Evolutionary conservation across 768 basidiomycete species (phyloP).

Genomic region (Boletales sp.): DNA sequence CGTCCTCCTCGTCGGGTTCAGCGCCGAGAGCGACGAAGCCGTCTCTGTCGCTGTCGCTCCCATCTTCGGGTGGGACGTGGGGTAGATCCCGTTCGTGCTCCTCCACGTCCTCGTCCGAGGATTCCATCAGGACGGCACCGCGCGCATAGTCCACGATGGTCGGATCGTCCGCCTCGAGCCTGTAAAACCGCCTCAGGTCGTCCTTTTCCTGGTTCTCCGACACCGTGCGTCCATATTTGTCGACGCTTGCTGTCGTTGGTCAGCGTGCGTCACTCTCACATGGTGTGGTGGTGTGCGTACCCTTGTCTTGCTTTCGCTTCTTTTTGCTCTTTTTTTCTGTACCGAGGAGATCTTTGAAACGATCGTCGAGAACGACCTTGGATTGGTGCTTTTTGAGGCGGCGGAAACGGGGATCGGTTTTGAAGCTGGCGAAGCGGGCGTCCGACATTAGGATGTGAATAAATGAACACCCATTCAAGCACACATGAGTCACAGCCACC

Average conservation of each 20-base stretch:
- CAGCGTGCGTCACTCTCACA: not conserved
- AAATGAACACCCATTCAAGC: too few relatives aligned
- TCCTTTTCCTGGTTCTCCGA: slow-evolving; percentile 70
- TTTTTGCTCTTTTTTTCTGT: slow-evolving; percentile 40
- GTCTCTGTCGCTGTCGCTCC: slow-evolving; percentile 43
- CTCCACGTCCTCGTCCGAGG: slow-evolving; percentile 66
- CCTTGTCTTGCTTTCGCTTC: slow-evolving; percentile 30
- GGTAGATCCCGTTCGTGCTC: not conserved
- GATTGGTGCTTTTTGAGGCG: slow-evolving; percentile 72
- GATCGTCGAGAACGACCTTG: slow-evolving; percentile 87
- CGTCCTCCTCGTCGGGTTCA: slow-evolving; percentile 36
- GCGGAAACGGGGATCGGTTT: slow-evolving; percentile 91
- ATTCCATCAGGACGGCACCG: slow-evolving; percentile 83
- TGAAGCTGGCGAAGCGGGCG: slow-evolving; percentile 82
- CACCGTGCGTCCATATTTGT: slow-evolving; percentile 84
- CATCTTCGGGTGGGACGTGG: slow-evolving; percentile 25
- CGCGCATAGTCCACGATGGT: slow-evolving; percentile 78
- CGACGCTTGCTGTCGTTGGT: slow-evolving; percentile 52
- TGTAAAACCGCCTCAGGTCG: slow-evolving; percentile 77
- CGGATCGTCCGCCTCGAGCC: slow-evolving; percentile 45
- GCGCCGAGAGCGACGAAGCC: slow-evolving; percentile 51
- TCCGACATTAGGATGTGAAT: slow-evolving; percentile 53
- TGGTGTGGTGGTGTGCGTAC: slow-evolving; percentile 7
- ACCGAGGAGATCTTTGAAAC: slow-evolving; percentile 80
- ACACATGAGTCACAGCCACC: too few relatives aligned